phyloP scores from a whole-genome alignment of 331 rosid genomes.

The Acacia concinna region DNA sequence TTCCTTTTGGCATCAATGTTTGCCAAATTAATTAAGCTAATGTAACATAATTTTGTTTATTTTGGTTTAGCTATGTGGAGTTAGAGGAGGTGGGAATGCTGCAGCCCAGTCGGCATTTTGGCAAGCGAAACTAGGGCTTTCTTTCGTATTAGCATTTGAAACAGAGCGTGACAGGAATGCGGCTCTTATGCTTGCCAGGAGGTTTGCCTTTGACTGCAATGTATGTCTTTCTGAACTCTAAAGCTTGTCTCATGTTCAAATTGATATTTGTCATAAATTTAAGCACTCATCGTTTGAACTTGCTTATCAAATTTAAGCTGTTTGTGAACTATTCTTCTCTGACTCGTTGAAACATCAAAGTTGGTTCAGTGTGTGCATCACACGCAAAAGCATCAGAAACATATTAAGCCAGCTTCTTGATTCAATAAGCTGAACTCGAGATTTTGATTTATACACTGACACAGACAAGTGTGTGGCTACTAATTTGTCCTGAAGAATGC shows the following conservation, averaged over 20 bases:
- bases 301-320: background rate
- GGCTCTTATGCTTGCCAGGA: conserved; percentile 86
- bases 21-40: background rate
- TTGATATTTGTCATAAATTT: background rate
- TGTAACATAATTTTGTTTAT: background rate
- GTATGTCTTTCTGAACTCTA: conserved; percentile 46
- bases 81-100: conserved; percentile 91
- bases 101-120: conserved; percentile 86
- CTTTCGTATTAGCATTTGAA: conserved; percentile 80
- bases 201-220: conserved; percentile 90
- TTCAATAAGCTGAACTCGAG: background rate
- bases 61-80: conserved; percentile 75
- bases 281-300: background rate
- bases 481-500: background rate
- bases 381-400: background rate
- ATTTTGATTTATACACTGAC: background rate
- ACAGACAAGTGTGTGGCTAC: background rate
- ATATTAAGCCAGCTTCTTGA: background rate
- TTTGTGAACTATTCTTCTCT: background rate
- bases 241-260: background rate
- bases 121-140: conserved; percentile 76
- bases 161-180: conserved; percentile 87
- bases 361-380: background rate
- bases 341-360: background rate
- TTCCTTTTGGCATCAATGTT: background rate